These are phyloP conservation scores for Aspergillus sp. DNA, from an alignment of 2,329 filamentous ascomycete genomes.

Conservation along the genomic window DNA sequence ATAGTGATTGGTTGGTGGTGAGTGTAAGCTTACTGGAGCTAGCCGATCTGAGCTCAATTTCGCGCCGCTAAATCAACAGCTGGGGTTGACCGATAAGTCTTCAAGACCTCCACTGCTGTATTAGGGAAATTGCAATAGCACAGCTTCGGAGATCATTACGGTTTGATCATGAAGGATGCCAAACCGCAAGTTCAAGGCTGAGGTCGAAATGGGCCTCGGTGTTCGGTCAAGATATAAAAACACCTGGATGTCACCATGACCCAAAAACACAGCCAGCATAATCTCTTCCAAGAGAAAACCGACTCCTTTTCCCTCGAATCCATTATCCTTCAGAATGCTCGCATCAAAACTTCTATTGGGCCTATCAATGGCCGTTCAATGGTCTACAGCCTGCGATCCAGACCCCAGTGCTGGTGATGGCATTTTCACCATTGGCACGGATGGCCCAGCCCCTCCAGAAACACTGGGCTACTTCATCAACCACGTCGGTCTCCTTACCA, in stretches of 20 bases:
- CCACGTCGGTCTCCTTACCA: slow-evolving; percentile 8
- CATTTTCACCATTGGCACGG: neutral
- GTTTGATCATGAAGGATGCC: neutral
- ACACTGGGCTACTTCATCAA: slow-evolving; percentile 9
- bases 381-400: neutral
- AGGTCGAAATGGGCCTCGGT: neutral
- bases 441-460: slow-evolving; percentile 5
- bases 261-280: neutral
- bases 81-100: neutral
- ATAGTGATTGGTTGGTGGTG: neutral
- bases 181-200: neutral
- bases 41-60: neutral
- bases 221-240: neutral
- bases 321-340: neutral
- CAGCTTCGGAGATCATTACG: neutral
- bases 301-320: neutral
- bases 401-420: neutral
- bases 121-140: neutral
- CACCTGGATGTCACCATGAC: neutral
- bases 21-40: neutral
- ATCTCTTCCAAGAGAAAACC: neutral
- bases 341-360: neutral
- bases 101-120: neutral
- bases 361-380: neutral
- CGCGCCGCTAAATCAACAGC: neutral